Percentiles rank a stretch among this genome's conserved stretches.
phyloP scores from a whole-genome alignment of 2,329 filamentous ascomycete species.

The Fusarium luffae region DNA sequence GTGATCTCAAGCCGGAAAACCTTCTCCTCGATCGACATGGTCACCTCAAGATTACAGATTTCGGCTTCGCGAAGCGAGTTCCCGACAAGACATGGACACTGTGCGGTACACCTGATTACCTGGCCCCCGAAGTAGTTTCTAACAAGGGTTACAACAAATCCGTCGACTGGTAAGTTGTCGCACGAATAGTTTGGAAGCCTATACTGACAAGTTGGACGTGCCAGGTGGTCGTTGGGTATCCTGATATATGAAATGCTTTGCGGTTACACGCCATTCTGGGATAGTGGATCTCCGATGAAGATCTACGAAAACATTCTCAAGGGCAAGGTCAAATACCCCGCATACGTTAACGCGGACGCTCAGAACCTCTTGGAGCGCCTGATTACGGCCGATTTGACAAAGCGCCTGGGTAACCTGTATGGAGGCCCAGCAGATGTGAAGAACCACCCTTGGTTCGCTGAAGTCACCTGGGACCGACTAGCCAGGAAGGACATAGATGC shows the following conservation, averaged over 20 bases:
- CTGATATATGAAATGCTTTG: slow-evolving; percentile 99
- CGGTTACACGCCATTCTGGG: slow-evolving; percentile 99
- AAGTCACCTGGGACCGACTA: slow-evolving; percentile 97
- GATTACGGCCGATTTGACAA: slow-evolving; percentile 94
- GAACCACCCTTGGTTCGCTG: slow-evolving; percentile 94
- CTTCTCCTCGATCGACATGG: slow-evolving; percentile 90
- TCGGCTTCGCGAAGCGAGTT: slow-evolving; percentile 97
- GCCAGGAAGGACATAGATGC: slow-evolving; percentile 97
- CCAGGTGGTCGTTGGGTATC: slow-evolving; percentile 97
- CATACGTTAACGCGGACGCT: slow-evolving; percentile 93
- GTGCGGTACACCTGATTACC: slow-evolving; percentile 96
- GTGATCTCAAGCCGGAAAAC: slow-evolving; percentile 96
- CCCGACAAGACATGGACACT: slow-evolving; percentile 99
- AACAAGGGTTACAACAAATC: slow-evolving; percentile 99
- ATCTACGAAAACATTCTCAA: slow-evolving; percentile 99
- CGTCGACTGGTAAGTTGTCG: slow-evolving; percentile 87
- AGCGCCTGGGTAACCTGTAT: slow-evolving; percentile 93
- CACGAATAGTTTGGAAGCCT: background rate
- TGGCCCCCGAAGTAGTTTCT: slow-evolving; percentile 97
- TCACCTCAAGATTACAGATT: slow-evolving; percentile 97
- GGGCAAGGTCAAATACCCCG: slow-evolving; percentile 94
- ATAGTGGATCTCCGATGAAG: slow-evolving; percentile 96
- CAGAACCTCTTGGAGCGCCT: slow-evolving; percentile 91
- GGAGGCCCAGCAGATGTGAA: slow-evolving; percentile 93
- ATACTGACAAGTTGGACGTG: slow-evolving; percentile 15